phyloP scores from a whole-genome alignment of 805 yeast species.

The Zygotorulaspora sp. region DNA sequence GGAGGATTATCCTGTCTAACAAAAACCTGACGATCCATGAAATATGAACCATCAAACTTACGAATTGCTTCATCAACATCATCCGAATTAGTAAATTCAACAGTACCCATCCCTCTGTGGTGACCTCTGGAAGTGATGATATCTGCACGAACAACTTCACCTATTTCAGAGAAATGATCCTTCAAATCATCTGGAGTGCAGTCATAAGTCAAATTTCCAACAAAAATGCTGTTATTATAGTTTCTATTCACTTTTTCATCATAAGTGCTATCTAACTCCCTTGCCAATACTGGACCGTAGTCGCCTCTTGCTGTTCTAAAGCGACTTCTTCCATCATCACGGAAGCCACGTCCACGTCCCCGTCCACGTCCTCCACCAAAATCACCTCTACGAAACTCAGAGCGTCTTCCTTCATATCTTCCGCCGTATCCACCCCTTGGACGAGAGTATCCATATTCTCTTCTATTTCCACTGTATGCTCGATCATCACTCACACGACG shows the following conservation, averaged over 20 bases:
- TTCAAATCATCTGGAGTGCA: constrained; percentile 54
- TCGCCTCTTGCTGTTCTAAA: constrained; percentile 22
- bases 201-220: constrained; percentile 67
- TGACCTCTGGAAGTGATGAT: constrained; percentile 71
- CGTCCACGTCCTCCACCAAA: constrained; percentile 28
- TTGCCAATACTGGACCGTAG: constrained; percentile 17
- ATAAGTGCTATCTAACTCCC: constrained; percentile 24
- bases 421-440: constrained; percentile 42
- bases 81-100: constrained; percentile 64
- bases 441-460: constrained; percentile 19
- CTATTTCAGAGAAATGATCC: constrained; percentile 52
- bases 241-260: constrained; percentile 47
- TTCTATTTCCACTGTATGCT: constrained; percentile 21
- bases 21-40: constrained; percentile 71
- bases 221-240: constrained; percentile 61
- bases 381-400: constrained; percentile 33
- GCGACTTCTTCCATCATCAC: constrained; percentile 21
- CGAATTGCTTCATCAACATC: constrained; percentile 69
- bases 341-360: constrained; percentile 16
- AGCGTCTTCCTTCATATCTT: constrained; percentile 33
- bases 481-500: constrained; percentile 12
- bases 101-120: constrained; percentile 86
- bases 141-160: constrained; percentile 72
- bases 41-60: constrained; percentile 57
- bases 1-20: constrained; percentile 89